Base-by-base conservation (phyloP, 1,284 basidiomycete genomes). In the Boletus semigastroideus region DNA sequence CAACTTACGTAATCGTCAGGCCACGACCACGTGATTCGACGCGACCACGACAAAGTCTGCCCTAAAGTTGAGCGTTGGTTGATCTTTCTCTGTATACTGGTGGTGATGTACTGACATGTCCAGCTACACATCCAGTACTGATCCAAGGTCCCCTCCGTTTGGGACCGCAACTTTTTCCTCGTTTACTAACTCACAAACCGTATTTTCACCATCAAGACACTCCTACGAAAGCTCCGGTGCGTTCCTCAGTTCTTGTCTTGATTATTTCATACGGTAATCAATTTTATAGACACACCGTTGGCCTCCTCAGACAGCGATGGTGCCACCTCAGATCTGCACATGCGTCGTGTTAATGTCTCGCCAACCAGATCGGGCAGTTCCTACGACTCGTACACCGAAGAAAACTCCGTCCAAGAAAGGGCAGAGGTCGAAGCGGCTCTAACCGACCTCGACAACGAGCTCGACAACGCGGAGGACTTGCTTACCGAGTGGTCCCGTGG, bases 341-440 rank as follows among this genome's bases (percentile, higher is more conserved):
- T 75, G 71, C 71, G 76, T 12, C 70, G 77, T 17, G 62, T 73
- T 55, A 65, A 68, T 41, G 61, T 76, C 37, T 79, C 77, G 8
- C 75, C 77, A 17, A 66, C 68, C 20, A 57, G 61, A 40, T 66
- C 72, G 13, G 65, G 70, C 36, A 48, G 58, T 11, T 72, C 65
- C 25, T 68, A 66, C 36, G 61, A 74, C 45, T 64, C 64, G 4
- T 76, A 78, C 51, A 61, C 68, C 1, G 74, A 77, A 53, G 77
- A 77, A 49, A 71, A 76, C 55, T 79, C 78, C 1, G 48, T 75
- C 17, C 66, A 69, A 53, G 79, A 79, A 40, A 67, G 63, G 3
- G 75, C 70, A 6, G 84, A 89, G 66, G 86, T 90, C 19, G 86
- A 88, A 65, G 82, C 79, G 17, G 76, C 81, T 14, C 75, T 90